Conservation (phyloP, 1,284 basidiomycete species). For the Moniliophthora roreri region DNA sequence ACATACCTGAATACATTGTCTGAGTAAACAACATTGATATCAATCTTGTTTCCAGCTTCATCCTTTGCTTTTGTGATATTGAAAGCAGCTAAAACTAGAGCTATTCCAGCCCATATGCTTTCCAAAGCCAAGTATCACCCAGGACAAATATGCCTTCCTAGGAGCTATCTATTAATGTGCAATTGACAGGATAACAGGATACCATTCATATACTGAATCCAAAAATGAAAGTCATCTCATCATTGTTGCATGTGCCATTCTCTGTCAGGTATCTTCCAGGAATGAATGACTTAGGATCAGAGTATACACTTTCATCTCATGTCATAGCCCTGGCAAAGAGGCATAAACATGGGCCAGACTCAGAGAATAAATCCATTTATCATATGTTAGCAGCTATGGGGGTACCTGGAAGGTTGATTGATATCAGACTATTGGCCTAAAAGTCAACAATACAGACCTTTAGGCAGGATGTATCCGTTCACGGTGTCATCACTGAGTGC, state of each 20-base stretch:
- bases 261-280: slow-evolving; percentile 13
- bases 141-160: slow-evolving; percentile 9
- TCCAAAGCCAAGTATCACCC: slow-evolving; percentile 11
- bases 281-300: slow-evolving; percentile 13
- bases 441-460: slow-evolving; percentile 9
- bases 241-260: slow-evolving; percentile 12
- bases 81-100: slow-evolving; percentile 14
- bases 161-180: not conserved
- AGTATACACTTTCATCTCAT: slow-evolving; percentile 7
- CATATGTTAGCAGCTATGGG: not conserved
- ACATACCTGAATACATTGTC: not conserved
- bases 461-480: slow-evolving; percentile 9
- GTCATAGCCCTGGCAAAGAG: not conserved
- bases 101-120: slow-evolving; percentile 14
- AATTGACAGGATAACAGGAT: too few relatives aligned
- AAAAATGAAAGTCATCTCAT: not conserved
- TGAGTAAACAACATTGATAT: not conserved
- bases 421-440: slow-evolving; percentile 17
- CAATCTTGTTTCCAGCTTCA: slow-evolving; percentile 1
- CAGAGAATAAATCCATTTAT: too few relatives aligned
- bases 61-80: slow-evolving; percentile 12
- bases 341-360: too few relatives aligned
- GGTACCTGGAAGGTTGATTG: not conserved
- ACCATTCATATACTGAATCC: slow-evolving; percentile 3
- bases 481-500: not conserved